Evolutionary conservation across 169 alveolate species (phyloP), one percentile per base, ranked within the genome.

Genomic region (Plasmodium gonderi): DNA sequence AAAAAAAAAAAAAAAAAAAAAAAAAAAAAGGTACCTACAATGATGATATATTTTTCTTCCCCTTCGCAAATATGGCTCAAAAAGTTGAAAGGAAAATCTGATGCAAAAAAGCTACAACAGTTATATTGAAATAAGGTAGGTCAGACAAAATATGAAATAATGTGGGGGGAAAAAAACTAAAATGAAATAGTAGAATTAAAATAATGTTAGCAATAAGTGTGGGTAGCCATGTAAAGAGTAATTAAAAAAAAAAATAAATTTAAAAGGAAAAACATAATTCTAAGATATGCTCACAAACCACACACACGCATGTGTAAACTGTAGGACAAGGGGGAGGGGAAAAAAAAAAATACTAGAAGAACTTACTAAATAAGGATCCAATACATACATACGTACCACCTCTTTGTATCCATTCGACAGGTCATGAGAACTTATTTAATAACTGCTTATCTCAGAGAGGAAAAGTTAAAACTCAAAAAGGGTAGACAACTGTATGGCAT

Each of bases 401-500:
- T n/a, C 4, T 60, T 60, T 60, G 17, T n/a, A 11, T 36, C 38
- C 17, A 8, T 60, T 23, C 4, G 40, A 20, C 72, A 12, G 36
- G 17, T 0, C 40, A 60, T 60, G 72, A 60, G 17, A 12, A 36
- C 72, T n/a, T n/a, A n/a, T n/a, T n/a, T n/a, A n/a, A 60, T 36
- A 60, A n/a, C 14, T 20, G 72, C 72, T 60, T 29, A 76, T 29
- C 49, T 40, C 20, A 42, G n/a, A 44, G 33, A 75, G 31, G 42
- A 31, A 4, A 68, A 20, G 75, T 81, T 64, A 87, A 40, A 87
- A 31, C 31, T 75, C 74, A 75, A 87, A 87, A 33, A 87, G 33
- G 26, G 65, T 60, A 38, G 93, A 75, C 31, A 87, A 26, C 44
- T 75, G 51, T 44, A 74, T 29, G 67, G 51, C 79, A 67, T 81